Percentiles rank a stretch among this genome's conserved stretches.
Evolutionary conservation across 225 moss, liverwort and hornwort species (phyloP).

Genomic region (Bryoerythrophyllum caledonicum): DNA sequence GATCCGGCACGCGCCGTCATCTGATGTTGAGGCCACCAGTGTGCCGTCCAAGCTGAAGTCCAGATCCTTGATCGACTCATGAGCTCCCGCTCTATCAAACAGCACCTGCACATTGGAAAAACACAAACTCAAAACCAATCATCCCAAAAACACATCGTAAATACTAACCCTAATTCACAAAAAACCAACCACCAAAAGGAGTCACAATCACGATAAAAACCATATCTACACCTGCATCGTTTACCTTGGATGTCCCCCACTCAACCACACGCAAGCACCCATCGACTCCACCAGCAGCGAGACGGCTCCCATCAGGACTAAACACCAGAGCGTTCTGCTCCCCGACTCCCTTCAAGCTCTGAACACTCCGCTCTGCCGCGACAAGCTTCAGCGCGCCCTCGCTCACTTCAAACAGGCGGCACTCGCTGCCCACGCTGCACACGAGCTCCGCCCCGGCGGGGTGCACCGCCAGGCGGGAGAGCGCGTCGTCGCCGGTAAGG

Average conservation of each 20-base stretch:
- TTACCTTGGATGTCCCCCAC: constrained; percentile 63
- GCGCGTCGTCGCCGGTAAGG: constrained; percentile 61
- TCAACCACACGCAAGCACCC: constrained; percentile 78
- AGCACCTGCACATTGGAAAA: constrained; percentile 29
- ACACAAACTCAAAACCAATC: background rate
- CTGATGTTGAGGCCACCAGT: constrained; percentile 57
- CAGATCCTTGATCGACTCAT: constrained; percentile 56
- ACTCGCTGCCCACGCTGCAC: constrained; percentile 66
- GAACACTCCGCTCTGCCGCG: constrained; percentile 39
- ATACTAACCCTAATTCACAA: background rate
- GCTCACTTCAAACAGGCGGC: constrained; percentile 54
- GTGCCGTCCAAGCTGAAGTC: constrained; percentile 75
- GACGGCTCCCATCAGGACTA: constrained; percentile 64
- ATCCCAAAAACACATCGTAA: background rate
- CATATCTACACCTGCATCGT: background rate
- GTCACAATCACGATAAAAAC: background rate
- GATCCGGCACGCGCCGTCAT: constrained; percentile 56
- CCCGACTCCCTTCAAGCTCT: constrained; percentile 61
- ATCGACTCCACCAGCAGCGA: constrained; percentile 79
- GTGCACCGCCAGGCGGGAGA: constrained; percentile 66
- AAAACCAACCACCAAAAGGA: background rate
- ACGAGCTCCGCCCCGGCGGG: constrained; percentile 57
- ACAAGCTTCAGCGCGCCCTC: constrained; percentile 40
- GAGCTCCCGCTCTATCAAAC: constrained; percentile 51
- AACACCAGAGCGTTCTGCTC: constrained; percentile 81